Evolutionary conservation across 83 land plant species (phyloP).

Genomic region (Picea mariana): DNA sequence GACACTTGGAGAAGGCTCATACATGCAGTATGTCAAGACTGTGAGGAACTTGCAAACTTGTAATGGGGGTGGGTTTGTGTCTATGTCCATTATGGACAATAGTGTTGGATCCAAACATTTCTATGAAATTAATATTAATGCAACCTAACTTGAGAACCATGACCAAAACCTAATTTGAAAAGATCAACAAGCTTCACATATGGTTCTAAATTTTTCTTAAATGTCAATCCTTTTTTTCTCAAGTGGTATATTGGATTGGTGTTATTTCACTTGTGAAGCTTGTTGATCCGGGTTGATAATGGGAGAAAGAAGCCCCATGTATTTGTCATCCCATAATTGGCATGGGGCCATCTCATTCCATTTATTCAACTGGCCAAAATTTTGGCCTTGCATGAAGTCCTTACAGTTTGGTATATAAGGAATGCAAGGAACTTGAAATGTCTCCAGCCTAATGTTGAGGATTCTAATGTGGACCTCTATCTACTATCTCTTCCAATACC

Average conservation of each 20-base stretch:
- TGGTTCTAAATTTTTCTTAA: too few relatives aligned
- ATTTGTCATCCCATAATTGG: slow-evolving; percentile 30
- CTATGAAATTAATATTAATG: slow-evolving; percentile 24
- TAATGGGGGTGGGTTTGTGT: slow-evolving; percentile 17
- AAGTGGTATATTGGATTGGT: too few relatives aligned
- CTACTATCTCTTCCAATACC: not conserved
- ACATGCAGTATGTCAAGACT: slow-evolving; percentile 1
- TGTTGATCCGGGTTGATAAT: too few relatives aligned
- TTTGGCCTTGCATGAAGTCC: not conserved
- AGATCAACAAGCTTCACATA: too few relatives aligned
- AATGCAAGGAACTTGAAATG: not conserved
- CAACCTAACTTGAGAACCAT: slow-evolving; percentile 25
- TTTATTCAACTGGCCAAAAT: slow-evolving; percentile 30
- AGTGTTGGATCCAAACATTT: slow-evolving; percentile 53
- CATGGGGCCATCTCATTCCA: slow-evolving; percentile 52
- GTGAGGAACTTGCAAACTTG: slow-evolving; percentile 8
- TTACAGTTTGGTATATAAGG: not conserved
- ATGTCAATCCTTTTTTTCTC: too few relatives aligned
- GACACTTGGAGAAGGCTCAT: too few relatives aligned
- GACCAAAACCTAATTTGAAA: slow-evolving; percentile 18
- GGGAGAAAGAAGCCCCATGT: too few relatives aligned
- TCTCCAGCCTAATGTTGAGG: not conserved
- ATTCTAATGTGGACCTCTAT: too few relatives aligned
- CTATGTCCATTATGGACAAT: slow-evolving; percentile 33
- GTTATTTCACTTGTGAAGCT: too few relatives aligned